Conservation (phyloP, 495 filamentous ascomycete genomes). For the Alectoria sarmentosa region DNA sequence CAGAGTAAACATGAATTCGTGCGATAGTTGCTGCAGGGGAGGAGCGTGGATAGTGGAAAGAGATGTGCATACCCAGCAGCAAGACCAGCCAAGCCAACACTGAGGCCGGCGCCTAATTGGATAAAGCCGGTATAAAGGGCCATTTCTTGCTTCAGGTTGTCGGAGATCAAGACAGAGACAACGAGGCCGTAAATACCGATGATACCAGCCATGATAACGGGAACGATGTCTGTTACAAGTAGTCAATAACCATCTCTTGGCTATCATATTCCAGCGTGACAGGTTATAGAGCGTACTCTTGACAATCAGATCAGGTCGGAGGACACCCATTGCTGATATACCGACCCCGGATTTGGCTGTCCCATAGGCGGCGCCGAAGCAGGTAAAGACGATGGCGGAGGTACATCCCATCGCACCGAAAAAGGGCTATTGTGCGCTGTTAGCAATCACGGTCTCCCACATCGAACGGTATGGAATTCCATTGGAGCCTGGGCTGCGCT, state of each 20-base stretch:
- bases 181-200: constrained; percentile 99
- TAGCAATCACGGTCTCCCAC: constrained; percentile 19
- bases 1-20: neutral
- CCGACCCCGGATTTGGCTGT: constrained; percentile 99
- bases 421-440: constrained; percentile 64
- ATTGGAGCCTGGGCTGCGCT: constrained; percentile 11
- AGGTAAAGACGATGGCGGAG: constrained; percentile 97
- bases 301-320: constrained; percentile 96
- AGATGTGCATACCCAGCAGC: constrained; percentile 70
- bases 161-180: constrained; percentile 96
- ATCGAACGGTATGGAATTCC: constrained; percentile 12
- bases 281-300: constrained; percentile 67
- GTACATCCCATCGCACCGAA: constrained; percentile 99
- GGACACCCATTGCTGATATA: constrained; percentile 96
- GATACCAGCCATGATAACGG: constrained; percentile 99
- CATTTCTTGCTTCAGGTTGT: constrained; percentile 72
- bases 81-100: constrained; percentile 93
- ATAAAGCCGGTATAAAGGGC: constrained; percentile 94
- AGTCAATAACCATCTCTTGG: neutral
- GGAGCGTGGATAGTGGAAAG: neutral
- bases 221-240: constrained; percentile 73
- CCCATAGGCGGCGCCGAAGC: constrained; percentile 96
- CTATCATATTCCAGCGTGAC: neutral
- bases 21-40: constrained; percentile 1
- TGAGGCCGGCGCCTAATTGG: constrained; percentile 92